Evolutionary conservation across 257 asterid species (phyloP), one percentile per base, ranked within the genome.

Genomic region (Handroanthus guayacan): DNA sequence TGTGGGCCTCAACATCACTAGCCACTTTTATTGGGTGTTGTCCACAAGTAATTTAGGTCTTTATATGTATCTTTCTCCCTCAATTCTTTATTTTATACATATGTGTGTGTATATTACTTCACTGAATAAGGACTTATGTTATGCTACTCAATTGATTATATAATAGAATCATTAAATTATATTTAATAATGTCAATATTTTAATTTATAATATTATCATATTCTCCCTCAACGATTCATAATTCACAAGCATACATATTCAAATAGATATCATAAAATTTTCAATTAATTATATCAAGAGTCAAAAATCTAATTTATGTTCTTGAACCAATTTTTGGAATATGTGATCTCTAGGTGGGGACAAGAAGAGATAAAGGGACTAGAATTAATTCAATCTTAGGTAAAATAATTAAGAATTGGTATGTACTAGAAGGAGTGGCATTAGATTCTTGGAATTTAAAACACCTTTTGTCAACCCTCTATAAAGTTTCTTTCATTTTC

Each of bases 1-100:
- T 3, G 57, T 57, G 68, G 76, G 67, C 76, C 76, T 72, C 16
- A 3, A 47, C 36, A 72, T 45, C 69, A 72, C 77, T 25, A 31
- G 67, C 20, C 77, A 45, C 47, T 13, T 41, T 58, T 14, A 72
- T 72, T 41, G 44, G n/a, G 31, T 70, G 74, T 50, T 55, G 66
- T 55, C 75, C 75, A 71, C 67, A 71, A 11, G 66, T 41, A 71
- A 17, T 71, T 56, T 41, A 17, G 39, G 43, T 71, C 67, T 16
- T 54, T 36, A 61, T 10, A 34, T 31, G 9, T 61, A 62, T 37
- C 10, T 47, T 47, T 20, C 61, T 67, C 47, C 61, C 47, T 25
- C 44, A 48, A 48, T 31, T 25, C 31, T 25, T 25, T 25, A 25
- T 25, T 25, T 25, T 25, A 1, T 1, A 25, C 31, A 25, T 25